Conservation (phyloP, 2,329 filamentous ascomycete species). For the Gliomastix tumulicola region DNA sequence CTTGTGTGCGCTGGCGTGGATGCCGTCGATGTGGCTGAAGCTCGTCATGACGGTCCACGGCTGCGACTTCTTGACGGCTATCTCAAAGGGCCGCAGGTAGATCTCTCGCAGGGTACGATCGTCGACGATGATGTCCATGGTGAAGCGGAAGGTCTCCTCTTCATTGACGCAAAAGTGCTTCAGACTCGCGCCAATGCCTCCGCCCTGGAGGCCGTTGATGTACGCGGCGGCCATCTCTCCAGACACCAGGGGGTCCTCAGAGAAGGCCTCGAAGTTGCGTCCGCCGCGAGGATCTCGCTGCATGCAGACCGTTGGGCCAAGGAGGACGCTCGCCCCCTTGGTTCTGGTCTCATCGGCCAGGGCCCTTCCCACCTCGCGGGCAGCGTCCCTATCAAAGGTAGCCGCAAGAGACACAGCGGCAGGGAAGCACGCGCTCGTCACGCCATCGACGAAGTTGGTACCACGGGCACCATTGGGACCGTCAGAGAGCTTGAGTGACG, state of each 20-base stretch:
- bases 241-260: slow-evolving; percentile 69
- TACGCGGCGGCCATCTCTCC: slow-evolving; percentile 67
- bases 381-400: slow-evolving; percentile 54
- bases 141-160: slow-evolving; percentile 19
- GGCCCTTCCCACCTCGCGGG: slow-evolving; percentile 47
- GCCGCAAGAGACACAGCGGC: slow-evolving; percentile 40
- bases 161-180: slow-evolving; percentile 41
- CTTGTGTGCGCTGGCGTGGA: too few relatives aligned
- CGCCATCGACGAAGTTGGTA: slow-evolving; percentile 1
- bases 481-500: background rate
- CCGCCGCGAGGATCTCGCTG: slow-evolving; percentile 29
- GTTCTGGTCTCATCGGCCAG: slow-evolving; percentile 44
- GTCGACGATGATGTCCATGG: slow-evolving; percentile 17
- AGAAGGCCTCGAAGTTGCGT: slow-evolving; percentile 25
- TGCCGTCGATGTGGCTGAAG: slow-evolving; percentile 38
- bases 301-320: slow-evolving; percentile 34
- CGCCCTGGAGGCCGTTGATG: slow-evolving; percentile 57
- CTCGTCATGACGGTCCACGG: slow-evolving; percentile 37
- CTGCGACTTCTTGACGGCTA: slow-evolving; percentile 29
- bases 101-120: slow-evolving; percentile 25
- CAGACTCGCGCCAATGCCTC: slow-evolving; percentile 32
- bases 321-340: slow-evolving; percentile 67
- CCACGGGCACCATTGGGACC: background rate
- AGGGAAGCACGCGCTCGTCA: slow-evolving; percentile 16
- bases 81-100: slow-evolving; percentile 35